Evolutionary conservation across 192 early-diverging fungal genomes (phyloP).

Genomic region (Rhizophagus prolifer): DNA sequence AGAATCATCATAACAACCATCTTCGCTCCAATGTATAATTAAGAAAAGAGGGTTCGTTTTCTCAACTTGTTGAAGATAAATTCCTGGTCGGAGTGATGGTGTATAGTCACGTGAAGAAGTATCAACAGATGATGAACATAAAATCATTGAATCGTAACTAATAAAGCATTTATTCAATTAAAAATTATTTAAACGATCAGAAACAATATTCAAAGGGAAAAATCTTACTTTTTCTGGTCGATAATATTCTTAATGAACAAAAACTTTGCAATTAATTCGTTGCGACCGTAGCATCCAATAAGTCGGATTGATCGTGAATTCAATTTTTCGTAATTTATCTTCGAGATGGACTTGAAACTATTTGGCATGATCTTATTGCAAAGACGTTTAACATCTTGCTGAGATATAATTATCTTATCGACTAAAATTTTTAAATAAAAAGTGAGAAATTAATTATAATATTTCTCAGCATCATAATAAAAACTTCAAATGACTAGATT

Average conservation of each 20-base stretch:
- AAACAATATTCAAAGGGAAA: not conserved
- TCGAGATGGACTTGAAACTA: conserved; percentile 26
- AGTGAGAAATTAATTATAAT: too few species aligned
- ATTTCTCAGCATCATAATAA: too few species aligned
- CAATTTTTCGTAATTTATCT: conserved; percentile 20
- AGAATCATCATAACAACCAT: conserved; percentile 27
- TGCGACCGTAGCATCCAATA: conserved; percentile 17
- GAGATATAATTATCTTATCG: conserved; percentile 26
- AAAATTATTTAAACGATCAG: not conserved
- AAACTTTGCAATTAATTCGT: conserved; percentile 22
- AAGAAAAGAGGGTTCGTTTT: not conserved
- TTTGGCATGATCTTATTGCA: conserved; percentile 25
- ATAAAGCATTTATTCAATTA: not conserved
- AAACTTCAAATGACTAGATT: not conserved
- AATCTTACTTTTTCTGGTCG: conserved; percentile 11
- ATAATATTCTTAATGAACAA: conserved; percentile 13
- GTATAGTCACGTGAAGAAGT: not conserved
- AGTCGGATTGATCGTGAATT: not conserved
- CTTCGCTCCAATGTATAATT: conserved; percentile 27
- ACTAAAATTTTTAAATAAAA: not conserved
- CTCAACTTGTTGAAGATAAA: conserved; percentile 3
- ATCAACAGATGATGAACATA: not conserved
- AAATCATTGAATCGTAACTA: conserved; percentile 9
- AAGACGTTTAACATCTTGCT: conserved; percentile 10
- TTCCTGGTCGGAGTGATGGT: conserved; percentile 1